Percentiles rank a stretch among this genome's conserved stretches.
phyloP scores from a whole-genome alignment of 148 eudicot species.

The Pouteria glomerata region DNA sequence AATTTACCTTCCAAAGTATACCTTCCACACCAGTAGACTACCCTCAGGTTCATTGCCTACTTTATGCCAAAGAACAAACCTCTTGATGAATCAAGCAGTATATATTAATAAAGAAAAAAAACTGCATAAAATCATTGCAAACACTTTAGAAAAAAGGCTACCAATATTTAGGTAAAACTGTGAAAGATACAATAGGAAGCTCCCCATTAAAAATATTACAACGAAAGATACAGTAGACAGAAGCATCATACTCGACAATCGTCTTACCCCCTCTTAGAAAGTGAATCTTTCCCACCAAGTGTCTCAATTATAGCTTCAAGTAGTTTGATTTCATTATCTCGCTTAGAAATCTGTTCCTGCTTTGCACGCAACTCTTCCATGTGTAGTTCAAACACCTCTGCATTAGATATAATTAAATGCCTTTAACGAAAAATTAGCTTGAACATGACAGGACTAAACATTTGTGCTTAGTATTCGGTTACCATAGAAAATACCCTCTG shows the following conservation, averaged over 20 bases:
- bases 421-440: background rate
- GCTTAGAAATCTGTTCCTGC: conserved; percentile 80
- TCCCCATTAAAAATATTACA: background rate
- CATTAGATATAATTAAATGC: conserved; percentile 13
- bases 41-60: background rate
- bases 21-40: too few relatives aligned
- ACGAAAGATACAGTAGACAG: background rate
- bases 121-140: background rate
- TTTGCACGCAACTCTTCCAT: conserved; percentile 82
- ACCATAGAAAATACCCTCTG: background rate
- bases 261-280: conserved; percentile 23
- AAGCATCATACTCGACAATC: background rate
- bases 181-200: background rate
- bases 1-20: too few relatives aligned
- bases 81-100: background rate
- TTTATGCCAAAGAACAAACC: background rate
- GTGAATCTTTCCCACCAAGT: conserved; percentile 64
- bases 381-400: conserved; percentile 94
- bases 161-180: background rate
- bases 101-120: background rate
- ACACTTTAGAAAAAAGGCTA: background rate
- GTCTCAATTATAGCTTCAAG: conserved; percentile 91
- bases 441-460: background rate
- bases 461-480: background rate
- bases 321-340: conserved; percentile 83